phyloP scores from a whole-genome alignment of 2,329 filamentous ascomycete genomes.

The Cyanodermella asteris region DNA sequence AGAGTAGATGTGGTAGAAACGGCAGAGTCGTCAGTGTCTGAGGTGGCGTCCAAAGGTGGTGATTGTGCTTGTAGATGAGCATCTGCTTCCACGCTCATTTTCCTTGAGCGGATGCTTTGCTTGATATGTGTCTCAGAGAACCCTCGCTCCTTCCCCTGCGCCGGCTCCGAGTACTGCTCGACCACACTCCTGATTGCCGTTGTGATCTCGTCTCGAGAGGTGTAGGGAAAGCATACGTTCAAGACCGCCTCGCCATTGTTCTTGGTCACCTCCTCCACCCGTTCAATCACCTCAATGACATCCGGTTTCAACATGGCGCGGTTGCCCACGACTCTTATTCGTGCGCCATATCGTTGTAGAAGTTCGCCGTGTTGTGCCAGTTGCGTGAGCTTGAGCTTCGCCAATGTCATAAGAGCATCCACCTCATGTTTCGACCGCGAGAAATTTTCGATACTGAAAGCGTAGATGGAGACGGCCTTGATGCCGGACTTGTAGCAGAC shows the following conservation, averaged over 20 bases:
- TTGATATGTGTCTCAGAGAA: conserved; percentile 80
- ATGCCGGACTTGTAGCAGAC: conserved; percentile 97
- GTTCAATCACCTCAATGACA: conserved; percentile 75
- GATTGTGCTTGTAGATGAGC: conserved; percentile 9
- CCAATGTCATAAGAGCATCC: conserved; percentile 91
- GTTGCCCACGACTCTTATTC: conserved; percentile 67
- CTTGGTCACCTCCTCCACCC: conserved; percentile 66
- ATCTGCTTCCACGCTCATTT: conserved; percentile 21
- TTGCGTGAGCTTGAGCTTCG: conserved; percentile 83
- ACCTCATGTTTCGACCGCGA: conserved; percentile 93
- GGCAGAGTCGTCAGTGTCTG: conserved; percentile 10
- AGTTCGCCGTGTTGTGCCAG: conserved; percentile 83
- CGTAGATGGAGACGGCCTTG: conserved; percentile 86
- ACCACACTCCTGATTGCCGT: conserved; percentile 74
- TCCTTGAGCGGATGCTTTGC: conserved; percentile 58
- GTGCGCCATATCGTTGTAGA: conserved; percentile 76
- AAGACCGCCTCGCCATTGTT: conserved; percentile 60
- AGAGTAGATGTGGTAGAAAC: conserved; percentile 36
- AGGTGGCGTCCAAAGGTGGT: conserved; percentile 9
- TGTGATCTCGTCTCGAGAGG: conserved; percentile 85
- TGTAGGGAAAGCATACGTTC: conserved; percentile 97
- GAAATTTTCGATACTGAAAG: conserved; percentile 98
- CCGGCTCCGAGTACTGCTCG: conserved; percentile 58
- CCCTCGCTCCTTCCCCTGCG: conserved; percentile 28
- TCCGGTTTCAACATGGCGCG: conserved; percentile 66